Evolutionary conservation across 2,329 filamentous ascomycete species (phyloP).

Genomic region (Penicillium sclerotigenum): DNA sequence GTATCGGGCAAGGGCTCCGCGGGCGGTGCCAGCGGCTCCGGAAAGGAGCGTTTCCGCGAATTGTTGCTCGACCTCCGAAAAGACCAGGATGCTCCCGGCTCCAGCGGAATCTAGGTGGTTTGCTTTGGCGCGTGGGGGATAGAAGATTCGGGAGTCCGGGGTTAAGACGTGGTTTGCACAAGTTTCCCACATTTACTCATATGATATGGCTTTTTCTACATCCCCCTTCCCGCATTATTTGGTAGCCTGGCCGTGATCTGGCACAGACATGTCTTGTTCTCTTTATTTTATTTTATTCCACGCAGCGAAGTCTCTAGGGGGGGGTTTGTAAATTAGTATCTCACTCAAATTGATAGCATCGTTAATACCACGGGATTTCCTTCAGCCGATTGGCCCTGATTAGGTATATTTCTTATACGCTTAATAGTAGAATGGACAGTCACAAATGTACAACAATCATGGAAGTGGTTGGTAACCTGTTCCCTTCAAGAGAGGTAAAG

Average conservation of each 20-base stretch:
- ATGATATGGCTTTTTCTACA: constrained; percentile 11
- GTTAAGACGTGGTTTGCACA: constrained; percentile 4
- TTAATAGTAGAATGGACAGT: neutral
- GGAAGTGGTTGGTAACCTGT: neutral
- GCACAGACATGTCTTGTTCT: constrained; percentile 8
- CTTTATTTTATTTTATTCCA: constrained; percentile 19
- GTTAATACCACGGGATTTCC: constrained; percentile 22
- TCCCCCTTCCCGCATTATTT: neutral
- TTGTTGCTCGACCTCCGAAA: constrained; percentile 82
- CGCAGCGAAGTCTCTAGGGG: constrained; percentile 22
- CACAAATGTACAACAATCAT: neutral
- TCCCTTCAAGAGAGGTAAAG: neutral
- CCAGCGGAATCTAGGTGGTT: constrained; percentile 45
- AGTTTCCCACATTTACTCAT: constrained; percentile 4
- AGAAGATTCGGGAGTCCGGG: constrained; percentile 2
- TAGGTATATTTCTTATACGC: neutral
- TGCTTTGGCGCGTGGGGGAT: constrained; percentile 1
- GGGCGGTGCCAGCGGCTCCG: constrained; percentile 82
- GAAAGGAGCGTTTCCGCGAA: constrained; percentile 95
- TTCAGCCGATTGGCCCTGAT: neutral
- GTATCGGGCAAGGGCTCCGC: constrained; percentile 86
- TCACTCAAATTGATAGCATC: constrained; percentile 23
- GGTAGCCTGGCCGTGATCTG: neutral
- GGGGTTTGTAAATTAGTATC: constrained; percentile 27
- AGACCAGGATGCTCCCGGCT: constrained; percentile 78